phyloP scores from a whole-genome alignment of 305 asterid species.

The Fraxinus latifolia region DNA sequence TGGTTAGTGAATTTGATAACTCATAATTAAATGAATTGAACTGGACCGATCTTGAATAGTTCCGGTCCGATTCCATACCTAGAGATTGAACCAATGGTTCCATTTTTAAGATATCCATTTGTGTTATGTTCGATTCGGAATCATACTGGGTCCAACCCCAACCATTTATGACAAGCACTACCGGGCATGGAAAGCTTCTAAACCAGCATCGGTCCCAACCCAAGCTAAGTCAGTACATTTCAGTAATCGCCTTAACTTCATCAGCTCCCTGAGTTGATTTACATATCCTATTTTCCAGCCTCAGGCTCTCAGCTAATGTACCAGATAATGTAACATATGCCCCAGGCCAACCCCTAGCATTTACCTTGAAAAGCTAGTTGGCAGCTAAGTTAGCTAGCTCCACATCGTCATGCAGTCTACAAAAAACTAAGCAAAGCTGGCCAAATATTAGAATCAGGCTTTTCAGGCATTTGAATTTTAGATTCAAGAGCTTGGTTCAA shows the following conservation, averaged over 20 bases:
- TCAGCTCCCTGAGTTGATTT: constrained; percentile 45
- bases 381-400: constrained; percentile 80
- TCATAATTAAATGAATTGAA: neutral
- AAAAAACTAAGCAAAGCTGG: constrained; percentile 74
- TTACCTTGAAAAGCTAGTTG: constrained; percentile 58
- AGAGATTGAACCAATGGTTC: neutral
- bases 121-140: neutral
- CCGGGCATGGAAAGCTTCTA: constrained; percentile 68
- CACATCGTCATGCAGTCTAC: constrained; percentile 76
- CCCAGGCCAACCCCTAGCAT: constrained; percentile 43
- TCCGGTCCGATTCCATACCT: no score
- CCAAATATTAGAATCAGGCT: constrained; percentile 83
- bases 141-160: neutral
- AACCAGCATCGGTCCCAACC: constrained; percentile 58
- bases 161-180: constrained; percentile 18
- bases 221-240: constrained; percentile 86
- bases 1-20: neutral
- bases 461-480: constrained; percentile 52
- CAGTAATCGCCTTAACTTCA: constrained; percentile 69
- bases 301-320: constrained; percentile 53
- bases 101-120: neutral
- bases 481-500: constrained; percentile 58
- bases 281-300: constrained; percentile 50
- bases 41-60: no score
- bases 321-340: constrained; percentile 77